Percentiles rank a stretch among this genome's conserved stretches.
Conservation (phyloP, 768 basidiomycete species). For the Dentipellis sp. region DNA sequence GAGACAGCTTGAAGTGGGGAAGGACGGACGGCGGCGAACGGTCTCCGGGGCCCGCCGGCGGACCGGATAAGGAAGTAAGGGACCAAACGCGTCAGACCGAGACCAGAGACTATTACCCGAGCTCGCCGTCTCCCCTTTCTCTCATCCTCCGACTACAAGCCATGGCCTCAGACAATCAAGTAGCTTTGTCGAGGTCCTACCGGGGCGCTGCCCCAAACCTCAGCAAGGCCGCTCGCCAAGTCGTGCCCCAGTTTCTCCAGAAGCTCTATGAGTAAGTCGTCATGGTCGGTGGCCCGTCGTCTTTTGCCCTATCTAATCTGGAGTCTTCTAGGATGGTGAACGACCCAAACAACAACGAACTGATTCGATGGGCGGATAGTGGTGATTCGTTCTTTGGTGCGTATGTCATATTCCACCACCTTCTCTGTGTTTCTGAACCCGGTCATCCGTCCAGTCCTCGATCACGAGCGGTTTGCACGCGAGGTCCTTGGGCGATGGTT, state of each 20-base stretch:
- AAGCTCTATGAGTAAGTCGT: conserved; percentile 88
- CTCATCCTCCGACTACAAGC: neutral
- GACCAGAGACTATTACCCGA: neutral
- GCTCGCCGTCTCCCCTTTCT: neutral
- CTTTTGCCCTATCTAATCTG: conserved; percentile 90
- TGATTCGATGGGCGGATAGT: conserved; percentile 76
- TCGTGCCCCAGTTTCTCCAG: conserved; percentile 80
- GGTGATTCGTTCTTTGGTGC: conserved; percentile 92
- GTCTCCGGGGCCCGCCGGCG: neutral
- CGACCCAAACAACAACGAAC: conserved; percentile 57
- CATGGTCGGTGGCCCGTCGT: conserved; percentile 75
- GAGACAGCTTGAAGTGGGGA: no score
- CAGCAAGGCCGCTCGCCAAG: conserved; percentile 37
- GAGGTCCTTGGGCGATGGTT: conserved; percentile 84
- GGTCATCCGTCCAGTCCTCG: conserved; percentile 39
- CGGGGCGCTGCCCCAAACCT: conserved; percentile 30
- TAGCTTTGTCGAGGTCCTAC: conserved; percentile 36
- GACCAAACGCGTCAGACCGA: neutral
- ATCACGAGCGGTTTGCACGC: conserved; percentile 89
- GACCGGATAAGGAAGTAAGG: neutral
- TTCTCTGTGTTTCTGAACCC: conserved; percentile 30
- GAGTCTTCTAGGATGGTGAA: conserved; percentile 96
- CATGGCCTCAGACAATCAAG: conserved; percentile 47
- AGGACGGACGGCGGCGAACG: neutral
- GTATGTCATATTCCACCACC: conserved; percentile 53